Evolutionary conservation across 2,329 filamentous ascomycete genomes (phyloP), one percentile per base, ranked within the genome.

Genomic region (Madurella mycetomatis): DNA sequence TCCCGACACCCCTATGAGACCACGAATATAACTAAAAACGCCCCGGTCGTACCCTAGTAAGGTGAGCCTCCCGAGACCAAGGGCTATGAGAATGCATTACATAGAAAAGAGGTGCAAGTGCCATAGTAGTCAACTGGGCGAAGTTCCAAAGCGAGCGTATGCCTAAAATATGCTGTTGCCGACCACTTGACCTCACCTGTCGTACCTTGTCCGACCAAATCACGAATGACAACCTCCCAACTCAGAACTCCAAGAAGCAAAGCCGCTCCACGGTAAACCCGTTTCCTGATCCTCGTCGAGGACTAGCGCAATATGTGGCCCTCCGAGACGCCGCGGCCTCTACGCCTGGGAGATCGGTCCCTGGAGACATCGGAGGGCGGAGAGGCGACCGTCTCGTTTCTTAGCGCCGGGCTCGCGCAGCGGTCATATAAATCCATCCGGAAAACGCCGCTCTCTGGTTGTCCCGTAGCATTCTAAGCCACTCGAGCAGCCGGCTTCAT

Each of bases 401-500:
- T 15, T 4, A 11, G 25, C 25, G 7, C 25, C 25, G 25, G 25
- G 25, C 25, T 37, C 11, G 13, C 34, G 11, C 4, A 15, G 34
- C 34, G 11, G 34, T 37, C 34, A 9, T 37, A 15, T 9, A 37
- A 5, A 11, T 37, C 34, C 34, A 37, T 37, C 34, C 4, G 9
- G 34, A 37, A 37, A 11, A 37, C 9, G 11, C 34, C 34, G 34
- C 13, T 9, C 13, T 37, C 13, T 15, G 34, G 2, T 15, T 19
- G 45, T 37, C 49, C 47, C 32, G 49, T 16, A 34, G 49, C 59
- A 41, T 50, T 52, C 64, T 61, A 71, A 51, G 65, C 73, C 44
- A 73, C 73, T 32, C 68, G 74, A 55, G 76, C 73, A 19, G 76
- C 70, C 43, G 80, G 70, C 64, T 84, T 83, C 63, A 79, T 76